Evolutionary conservation across 208 protist species (phyloP).

Genomic region (Trypanosoma conorhini): DNA sequence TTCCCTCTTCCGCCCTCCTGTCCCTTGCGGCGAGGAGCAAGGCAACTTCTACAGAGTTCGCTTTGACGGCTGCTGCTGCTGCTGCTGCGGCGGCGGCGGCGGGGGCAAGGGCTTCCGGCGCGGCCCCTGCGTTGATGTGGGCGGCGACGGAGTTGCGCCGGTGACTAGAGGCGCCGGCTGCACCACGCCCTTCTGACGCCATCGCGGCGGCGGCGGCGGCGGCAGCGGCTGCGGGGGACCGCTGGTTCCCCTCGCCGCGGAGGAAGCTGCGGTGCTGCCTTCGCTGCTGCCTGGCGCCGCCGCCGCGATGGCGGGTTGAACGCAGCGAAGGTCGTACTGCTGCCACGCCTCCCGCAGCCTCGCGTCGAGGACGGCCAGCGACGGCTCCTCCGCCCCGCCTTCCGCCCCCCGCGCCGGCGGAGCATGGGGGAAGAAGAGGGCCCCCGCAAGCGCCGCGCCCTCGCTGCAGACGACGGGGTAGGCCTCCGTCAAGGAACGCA

Average conservation of each 20-base stretch:
- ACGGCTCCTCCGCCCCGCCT: background rate
- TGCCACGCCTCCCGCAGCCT: constrained; percentile 17
- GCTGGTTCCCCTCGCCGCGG: too few relatives aligned
- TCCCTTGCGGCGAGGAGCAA: too few relatives aligned
- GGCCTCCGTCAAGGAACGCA: constrained; percentile 8
- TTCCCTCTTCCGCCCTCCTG: too few relatives aligned
- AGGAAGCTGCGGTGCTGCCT: background rate
- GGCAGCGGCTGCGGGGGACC: background rate
- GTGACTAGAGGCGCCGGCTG: background rate
- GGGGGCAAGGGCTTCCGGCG: background rate
- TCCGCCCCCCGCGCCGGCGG: background rate
- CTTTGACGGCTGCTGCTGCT: background rate
- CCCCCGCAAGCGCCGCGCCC: background rate
- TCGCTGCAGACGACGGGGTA: constrained; percentile 10
- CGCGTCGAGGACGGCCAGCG: constrained; percentile 12
- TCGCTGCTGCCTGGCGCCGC: too few relatives aligned
- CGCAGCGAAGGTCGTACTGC: constrained; percentile 20
- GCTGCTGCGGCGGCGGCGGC: background rate
- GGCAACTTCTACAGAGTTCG: too few relatives aligned
- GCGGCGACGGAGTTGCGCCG: background rate
- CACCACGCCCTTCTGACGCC: background rate
- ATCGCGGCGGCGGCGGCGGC: too few relatives aligned
- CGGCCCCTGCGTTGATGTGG: background rate
- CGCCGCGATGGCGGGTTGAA: background rate
- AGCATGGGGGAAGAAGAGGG: background rate